Base-by-base conservation (phyloP, 805 yeast species). In the Schwanniomyces sp. region DNA sequence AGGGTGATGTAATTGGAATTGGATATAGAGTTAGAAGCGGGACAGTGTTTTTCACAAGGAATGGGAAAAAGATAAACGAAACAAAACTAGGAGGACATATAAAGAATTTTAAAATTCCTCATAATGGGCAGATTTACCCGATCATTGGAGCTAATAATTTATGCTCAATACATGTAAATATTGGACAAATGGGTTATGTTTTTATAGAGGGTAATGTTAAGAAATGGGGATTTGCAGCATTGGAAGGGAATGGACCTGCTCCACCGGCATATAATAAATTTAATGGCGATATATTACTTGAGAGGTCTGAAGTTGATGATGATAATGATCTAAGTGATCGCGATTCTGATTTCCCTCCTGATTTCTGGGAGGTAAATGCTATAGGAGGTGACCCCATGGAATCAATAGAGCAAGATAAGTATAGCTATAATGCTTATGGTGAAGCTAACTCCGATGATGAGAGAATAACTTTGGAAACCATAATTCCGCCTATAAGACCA, bases 201-300 rank as follows among this genome's bases (percentile, higher is more conserved):
- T 90, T 80, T 61, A 88, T 91, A 42, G 97, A 91, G 62, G 97
- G 89, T 1, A 90, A 91, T 61, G 96, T 91, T 34, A 91, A 91
- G 63, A 90, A 88, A 63, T 91, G 97, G 97, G 96, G 96, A 5
- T 85, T 86, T 58, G 96, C 96, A n/a, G 92, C 94, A 2, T 76
- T 86, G 34, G 88, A 85, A 54, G 99, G 98, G 1, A 80, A 78
- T 42, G 86, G 91, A 49, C 86, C 95, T 3, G 96, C 98, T 5
- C 96, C 98, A 2, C 99, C 99, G 1, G 85, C 94, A 8, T 92
- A 92, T 67, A 88, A 88, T 42, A 81, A 84, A 48, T 91, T 84
- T 58, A 82, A 81, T 40, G 84, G 84, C 41, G 96, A 91, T 62
- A 82, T 91, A 4, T 66, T 92, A 45, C 68, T 92, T 26, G 96